Percentiles rank a stretch among this genome's conserved stretches.
Conservation (phyloP, 2,329 filamentous ascomycete species). For the Tolypocladium pustulatum region DNA sequence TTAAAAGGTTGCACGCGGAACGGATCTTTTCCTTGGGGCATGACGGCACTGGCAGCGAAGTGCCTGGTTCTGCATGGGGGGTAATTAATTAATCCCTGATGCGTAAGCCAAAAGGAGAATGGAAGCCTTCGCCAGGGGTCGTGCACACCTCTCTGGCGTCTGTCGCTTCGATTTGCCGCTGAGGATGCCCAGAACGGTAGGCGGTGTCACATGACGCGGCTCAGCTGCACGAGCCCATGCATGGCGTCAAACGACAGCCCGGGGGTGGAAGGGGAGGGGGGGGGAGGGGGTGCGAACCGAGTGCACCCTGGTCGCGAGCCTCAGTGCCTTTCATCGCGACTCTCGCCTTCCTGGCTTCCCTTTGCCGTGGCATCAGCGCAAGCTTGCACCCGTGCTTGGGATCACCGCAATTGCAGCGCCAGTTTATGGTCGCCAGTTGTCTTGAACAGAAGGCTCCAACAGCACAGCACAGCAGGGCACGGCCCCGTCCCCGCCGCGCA, state of each 20-base stretch:
- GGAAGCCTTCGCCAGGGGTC: background rate
- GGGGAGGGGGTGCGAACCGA: background rate
- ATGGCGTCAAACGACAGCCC: constrained; percentile 3
- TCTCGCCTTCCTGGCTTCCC: too few species aligned
- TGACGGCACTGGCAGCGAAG: too few species aligned
- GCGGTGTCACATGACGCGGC: constrained; percentile 7
- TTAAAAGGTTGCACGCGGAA: too few species aligned
- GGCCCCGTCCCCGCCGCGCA: background rate
- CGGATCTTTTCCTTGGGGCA: too few species aligned
- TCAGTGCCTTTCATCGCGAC: background rate
- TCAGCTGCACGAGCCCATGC: constrained; percentile 5
- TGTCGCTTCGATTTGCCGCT: background rate
- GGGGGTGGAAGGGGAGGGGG: background rate
- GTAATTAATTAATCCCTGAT: background rate
- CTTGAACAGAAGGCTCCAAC: too few species aligned
- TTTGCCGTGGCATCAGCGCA: background rate
- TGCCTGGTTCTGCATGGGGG: too few species aligned
- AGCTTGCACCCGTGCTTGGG: background rate
- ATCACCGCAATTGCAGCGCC: background rate
- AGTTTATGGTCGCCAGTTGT: background rate
- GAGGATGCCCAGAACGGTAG: background rate
- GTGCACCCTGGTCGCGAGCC: background rate
- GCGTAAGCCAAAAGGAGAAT: background rate
- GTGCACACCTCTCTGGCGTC: background rate
- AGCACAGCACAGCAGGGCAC: background rate